Percentiles rank a stretch among this genome's conserved stretches.
These are phyloP conservation scores for Heliosperma pusillum DNA, from an alignment of 148 eudicot genomes.

Conservation along the genomic window DNA sequence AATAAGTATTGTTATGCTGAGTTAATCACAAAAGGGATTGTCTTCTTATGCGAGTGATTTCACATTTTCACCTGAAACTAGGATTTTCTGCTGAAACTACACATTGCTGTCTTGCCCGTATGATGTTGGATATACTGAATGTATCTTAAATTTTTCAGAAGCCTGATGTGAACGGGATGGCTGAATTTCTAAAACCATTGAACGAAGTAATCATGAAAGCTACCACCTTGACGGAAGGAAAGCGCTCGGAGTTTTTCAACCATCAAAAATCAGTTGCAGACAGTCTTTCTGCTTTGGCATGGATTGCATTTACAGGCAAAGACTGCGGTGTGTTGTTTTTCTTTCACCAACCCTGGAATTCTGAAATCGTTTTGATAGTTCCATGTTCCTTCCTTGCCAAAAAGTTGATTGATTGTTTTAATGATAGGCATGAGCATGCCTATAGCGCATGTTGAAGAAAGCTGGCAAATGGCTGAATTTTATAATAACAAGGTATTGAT, in stretches of 20 bases:
- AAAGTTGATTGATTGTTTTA: background rate
- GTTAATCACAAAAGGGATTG: too few species aligned
- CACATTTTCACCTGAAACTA: background rate
- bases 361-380: background rate
- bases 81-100: background rate
- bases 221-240: slow-evolving; percentile 67
- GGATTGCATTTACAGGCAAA: slow-evolving; percentile 96
- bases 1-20: too few species aligned
- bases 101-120: background rate
- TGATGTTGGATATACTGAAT: background rate
- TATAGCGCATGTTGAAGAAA: slow-evolving; percentile 93
- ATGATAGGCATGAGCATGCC: slow-evolving; percentile 95
- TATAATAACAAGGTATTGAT: slow-evolving; percentile 80
- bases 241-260: slow-evolving; percentile 69
- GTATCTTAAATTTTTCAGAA: slow-evolving; percentile 45
- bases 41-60: background rate
- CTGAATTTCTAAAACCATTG: slow-evolving; percentile 75
- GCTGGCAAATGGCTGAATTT: slow-evolving; percentile 99
- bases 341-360: background rate
- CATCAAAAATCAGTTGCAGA: slow-evolving; percentile 79
- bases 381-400: background rate
- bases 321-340: slow-evolving; percentile 64
- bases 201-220: slow-evolving; percentile 74
- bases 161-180: slow-evolving; percentile 76
- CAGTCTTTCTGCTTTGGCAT: slow-evolving; percentile 87